Base-by-base conservation (phyloP, 2,329 filamentous ascomycete species). In the Cercospora sesami region DNA sequence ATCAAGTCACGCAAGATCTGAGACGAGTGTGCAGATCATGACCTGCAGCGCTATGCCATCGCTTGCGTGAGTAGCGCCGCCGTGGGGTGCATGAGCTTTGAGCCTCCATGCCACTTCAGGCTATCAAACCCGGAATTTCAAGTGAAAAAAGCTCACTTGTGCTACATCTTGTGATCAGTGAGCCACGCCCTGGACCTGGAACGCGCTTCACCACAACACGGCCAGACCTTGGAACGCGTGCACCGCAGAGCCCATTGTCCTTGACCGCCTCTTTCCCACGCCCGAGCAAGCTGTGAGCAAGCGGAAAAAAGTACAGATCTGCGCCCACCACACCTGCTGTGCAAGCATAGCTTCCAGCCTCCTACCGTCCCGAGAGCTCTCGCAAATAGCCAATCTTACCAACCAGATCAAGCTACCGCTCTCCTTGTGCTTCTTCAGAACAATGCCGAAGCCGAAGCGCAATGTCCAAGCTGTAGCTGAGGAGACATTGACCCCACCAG, bases 391-490 rank as follows among this genome's bases (percentile, higher is more conserved):
- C 31, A 26, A 60, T 30, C 62, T 64, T 28, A 65, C 53, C 53
- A 26, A 60, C 53, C 53, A 26, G 33, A 48, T 21, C 8, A 30
- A 59, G 33, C 28, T 48, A 59, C 48, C 62, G 53, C 51, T 21
- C 23, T 45, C 6, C 60, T 16, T 14, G 23, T 53, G 23, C 12
- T 30, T 39, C 45, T 39, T 30, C 14, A 16, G 36, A 55, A 71
- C 18, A 53, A 94, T 94, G 91, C 87, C 84, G 28, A 89, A 89
- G 68, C 89, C 91, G 67, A 94, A 93, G 81, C 89, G 93, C 73
- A 90, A 89, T 73, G 83, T 95, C 64, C 87, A 90, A 66, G 92
- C 92, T 21, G 92, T 92, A 16, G 91, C 91, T 59, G 89, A 94
- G 77, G 90, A 92, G 79, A 84, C 89, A 83, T 78, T 88, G 81